Evolutionary conservation across 192 early-diverging fungal species (phyloP).

Genomic region (Coemansia javaensis): DNA sequence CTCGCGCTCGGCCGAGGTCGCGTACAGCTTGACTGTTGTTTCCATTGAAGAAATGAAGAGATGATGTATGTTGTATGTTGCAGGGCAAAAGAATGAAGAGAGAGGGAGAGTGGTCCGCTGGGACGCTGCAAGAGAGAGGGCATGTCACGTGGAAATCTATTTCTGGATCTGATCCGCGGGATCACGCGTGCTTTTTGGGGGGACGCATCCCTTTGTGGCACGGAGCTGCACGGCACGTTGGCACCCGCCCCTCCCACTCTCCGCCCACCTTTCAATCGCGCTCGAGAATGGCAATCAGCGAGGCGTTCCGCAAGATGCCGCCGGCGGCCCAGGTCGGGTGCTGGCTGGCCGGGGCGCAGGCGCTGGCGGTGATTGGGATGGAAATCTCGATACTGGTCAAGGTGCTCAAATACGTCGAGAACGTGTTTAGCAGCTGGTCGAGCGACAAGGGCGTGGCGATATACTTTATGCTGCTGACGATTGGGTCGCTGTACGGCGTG

Average conservation of each 20-base stretch:
- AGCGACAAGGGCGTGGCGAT: conserved; percentile 51
- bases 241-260: too few species aligned
- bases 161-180: neutral
- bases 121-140: too few species aligned
- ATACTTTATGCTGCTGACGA: conserved; percentile 48
- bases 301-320: conserved; percentile 48
- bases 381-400: conserved; percentile 37
- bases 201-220: too few species aligned
- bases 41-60: too few species aligned
- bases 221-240: too few species aligned
- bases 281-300: conserved; percentile 44
- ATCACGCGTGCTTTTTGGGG: neutral
- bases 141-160: neutral
- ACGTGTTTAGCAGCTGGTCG: conserved; percentile 44
- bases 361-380: conserved; percentile 29
- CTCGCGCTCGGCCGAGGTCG: conserved; percentile 79
- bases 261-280: neutral
- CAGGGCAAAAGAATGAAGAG: too few species aligned
- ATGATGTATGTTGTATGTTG: too few species aligned
- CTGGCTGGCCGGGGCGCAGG: conserved; percentile 34
- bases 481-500: conserved; percentile 34
- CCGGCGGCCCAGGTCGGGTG: conserved; percentile 30
- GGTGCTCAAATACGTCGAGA: conserved; percentile 38
- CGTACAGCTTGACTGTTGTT: conserved; percentile 78
- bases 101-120: too few species aligned